phyloP scores from a whole-genome alignment of 768 basidiomycete species.

The Lanmaoa pseudosensibilis region DNA sequence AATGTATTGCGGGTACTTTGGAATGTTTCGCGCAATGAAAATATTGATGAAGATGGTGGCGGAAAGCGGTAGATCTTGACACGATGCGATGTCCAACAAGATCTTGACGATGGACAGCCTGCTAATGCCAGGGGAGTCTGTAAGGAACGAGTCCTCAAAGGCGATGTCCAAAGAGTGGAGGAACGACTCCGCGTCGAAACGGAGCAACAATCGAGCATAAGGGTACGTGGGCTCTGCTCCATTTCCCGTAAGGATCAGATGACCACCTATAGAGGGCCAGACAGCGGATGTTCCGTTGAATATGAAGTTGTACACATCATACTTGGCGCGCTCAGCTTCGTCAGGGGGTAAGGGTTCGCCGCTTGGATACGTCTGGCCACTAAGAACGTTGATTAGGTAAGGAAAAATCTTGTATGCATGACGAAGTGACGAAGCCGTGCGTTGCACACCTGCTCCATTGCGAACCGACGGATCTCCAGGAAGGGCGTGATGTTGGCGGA shows the following conservation, averaged over 20 bases:
- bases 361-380: constrained; percentile 86
- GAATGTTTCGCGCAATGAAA: constrained; percentile 93
- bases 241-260: constrained; percentile 71
- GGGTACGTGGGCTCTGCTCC: constrained; percentile 85
- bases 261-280: constrained; percentile 80
- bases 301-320: constrained; percentile 75
- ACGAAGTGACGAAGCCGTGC: constrained; percentile 38
- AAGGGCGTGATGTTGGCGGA: constrained; percentile 45
- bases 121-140: constrained; percentile 62
- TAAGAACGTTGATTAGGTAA: constrained; percentile 78
- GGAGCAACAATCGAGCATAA: constrained; percentile 79
- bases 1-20: constrained; percentile 92
- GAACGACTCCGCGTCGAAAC: constrained; percentile 91
- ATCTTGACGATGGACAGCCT: constrained; percentile 84
- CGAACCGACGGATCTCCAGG: constrained; percentile 1
- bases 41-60: constrained; percentile 89
- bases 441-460: constrained; percentile 16
- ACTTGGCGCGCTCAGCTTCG: constrained; percentile 69
- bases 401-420: constrained; percentile 92
- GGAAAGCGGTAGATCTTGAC: constrained; percentile 49
- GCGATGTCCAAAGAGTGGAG: constrained; percentile 92
- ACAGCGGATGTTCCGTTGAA: constrained; percentile 78
- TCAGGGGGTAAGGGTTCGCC: constrained; percentile 65
- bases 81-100: constrained; percentile 72
- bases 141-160: constrained; percentile 90